A percentile compares a stretch with the other conserved stretches of the same genome.
phyloP scores from a whole-genome alignment of 257 asterid species.

The Nemophila menziesii region DNA sequence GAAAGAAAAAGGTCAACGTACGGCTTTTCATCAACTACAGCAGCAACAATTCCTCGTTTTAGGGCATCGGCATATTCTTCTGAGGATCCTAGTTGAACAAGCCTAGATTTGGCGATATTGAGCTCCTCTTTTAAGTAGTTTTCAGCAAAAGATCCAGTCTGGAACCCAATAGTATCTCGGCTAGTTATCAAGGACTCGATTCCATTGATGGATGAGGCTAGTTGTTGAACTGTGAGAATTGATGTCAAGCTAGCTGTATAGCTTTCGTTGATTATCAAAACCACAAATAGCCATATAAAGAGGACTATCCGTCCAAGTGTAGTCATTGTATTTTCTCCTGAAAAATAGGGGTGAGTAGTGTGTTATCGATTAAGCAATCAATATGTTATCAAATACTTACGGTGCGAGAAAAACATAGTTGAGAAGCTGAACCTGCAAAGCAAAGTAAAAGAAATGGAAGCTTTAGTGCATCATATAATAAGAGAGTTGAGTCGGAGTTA shows the following conservation, averaged over 20 bases:
- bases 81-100: slow-evolving; percentile 57
- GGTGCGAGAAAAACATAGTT: slow-evolving; percentile 60
- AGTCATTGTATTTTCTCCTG: slow-evolving; percentile 73
- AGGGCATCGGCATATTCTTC: slow-evolving; percentile 64
- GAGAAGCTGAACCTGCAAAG: slow-evolving; percentile 93
- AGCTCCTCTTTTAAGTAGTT: slow-evolving; percentile 53
- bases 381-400: slow-evolving; percentile 28
- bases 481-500: slow-evolving; percentile 1
- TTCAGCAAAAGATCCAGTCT: slow-evolving; percentile 63
- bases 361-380: neutral
- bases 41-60: slow-evolving; percentile 35
- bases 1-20: slow-evolving; percentile 61
- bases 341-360: slow-evolving; percentile 4
- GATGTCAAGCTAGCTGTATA: slow-evolving; percentile 80
- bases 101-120: slow-evolving; percentile 56
- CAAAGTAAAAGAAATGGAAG: neutral
- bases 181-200: slow-evolving; percentile 54
- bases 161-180: slow-evolving; percentile 58
- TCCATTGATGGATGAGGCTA: slow-evolving; percentile 58
- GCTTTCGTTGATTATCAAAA: slow-evolving; percentile 56
- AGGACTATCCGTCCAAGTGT: slow-evolving; percentile 67
- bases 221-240: slow-evolving; percentile 61
- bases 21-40: slow-evolving; percentile 67
- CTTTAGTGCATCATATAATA: neutral
- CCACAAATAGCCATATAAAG: slow-evolving; percentile 74